Evolutionary conservation across 768 basidiomycete species (phyloP).

Genomic region (Rhodotorula sphaerocarpa): DNA sequence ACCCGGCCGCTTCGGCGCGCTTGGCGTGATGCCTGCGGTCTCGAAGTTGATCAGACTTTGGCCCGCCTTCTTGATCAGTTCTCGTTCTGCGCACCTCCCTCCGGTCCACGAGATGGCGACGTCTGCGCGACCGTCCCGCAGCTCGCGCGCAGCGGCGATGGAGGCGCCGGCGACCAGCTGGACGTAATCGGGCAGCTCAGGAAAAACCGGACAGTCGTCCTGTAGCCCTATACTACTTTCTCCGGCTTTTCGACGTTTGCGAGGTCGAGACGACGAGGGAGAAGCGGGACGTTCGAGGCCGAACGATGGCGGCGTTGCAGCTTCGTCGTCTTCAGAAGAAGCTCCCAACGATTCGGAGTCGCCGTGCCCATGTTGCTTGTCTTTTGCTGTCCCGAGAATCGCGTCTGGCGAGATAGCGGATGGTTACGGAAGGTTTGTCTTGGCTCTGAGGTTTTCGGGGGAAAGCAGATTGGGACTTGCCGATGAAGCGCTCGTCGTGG

Average conservation of each 20-base stretch:
- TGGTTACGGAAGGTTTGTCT: too few relatives aligned
- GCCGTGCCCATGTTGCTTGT: neutral
- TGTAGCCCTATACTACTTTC: constrained; percentile 40
- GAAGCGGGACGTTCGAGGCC: constrained; percentile 9
- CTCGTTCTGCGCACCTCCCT: constrained; percentile 55
- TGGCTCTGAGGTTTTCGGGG: neutral
- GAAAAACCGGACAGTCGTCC: constrained; percentile 78
- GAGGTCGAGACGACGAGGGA: neutral
- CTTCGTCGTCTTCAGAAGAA: neutral
- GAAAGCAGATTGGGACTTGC: constrained; percentile 37
- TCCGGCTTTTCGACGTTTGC: constrained; percentile 14
- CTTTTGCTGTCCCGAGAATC: neutral
- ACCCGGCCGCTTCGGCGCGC: constrained; percentile 70
- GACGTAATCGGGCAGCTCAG: constrained; percentile 60
- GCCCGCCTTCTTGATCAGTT: too few relatives aligned
- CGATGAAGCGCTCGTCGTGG: constrained; percentile 64
- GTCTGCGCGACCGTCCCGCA: constrained; percentile 52
- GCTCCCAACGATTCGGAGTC: neutral
- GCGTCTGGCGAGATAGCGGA: neutral
- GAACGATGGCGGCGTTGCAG: neutral
- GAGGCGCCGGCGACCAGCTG: constrained; percentile 66
- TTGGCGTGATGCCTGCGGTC: constrained; percentile 63
- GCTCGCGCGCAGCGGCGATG: constrained; percentile 59
- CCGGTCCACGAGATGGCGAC: constrained; percentile 85
- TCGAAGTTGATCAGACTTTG: neutral